Evolutionary conservation across 306 rosid genomes (phyloP), one percentile per base, ranked within the genome.

Genomic region (Leucaena leucocephala): DNA sequence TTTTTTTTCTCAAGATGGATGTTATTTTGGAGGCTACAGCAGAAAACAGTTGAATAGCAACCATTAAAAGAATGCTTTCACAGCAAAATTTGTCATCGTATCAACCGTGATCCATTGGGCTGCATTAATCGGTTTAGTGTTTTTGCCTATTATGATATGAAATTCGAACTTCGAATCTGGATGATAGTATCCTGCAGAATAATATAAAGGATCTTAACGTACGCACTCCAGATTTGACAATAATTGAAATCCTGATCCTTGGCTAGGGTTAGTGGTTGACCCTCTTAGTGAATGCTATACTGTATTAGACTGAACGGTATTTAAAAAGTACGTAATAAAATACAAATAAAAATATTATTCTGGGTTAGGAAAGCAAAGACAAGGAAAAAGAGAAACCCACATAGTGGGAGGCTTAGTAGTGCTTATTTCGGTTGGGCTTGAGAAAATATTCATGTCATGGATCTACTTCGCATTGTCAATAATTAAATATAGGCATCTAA

Each of bases 1-100:
- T 13, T 74, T 74, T 75, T 75, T 79, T 84, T 68, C 58, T 68
- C 58, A 82, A 81, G 92, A 89, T 84, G 78, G 73, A 68, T 84
- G 76, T 64, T 84, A 40, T 83, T 42, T 76, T 74, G 65, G 80
- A 77, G 85, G 80, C 72, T 80, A 64, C 79, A 39, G 81, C 70
- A 67, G 86, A 74, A 77, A 75, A 62, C 73, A 76, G 72, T 83
- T 82, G 78, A 80, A 71, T 85, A 72, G 87, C 80, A 44, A 61
- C 52, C 75, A 79, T 66, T 77, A 64, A 72, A 73, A 48, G 84
- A 80, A 77, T 83, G 83, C 35, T 68, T 75, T 78, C 61, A 64
- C 49, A 76, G 52, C 40, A 59, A 48, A 74, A 39, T 3, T 1
- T 7, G 63, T 8, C 13, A n/a, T 16, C 21, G 3, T 19, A 8